Percentiles rank a stretch among this genome's conserved stretches.
Conservation (phyloP, 148 eudicot genomes). For the Selenicereus undatus region DNA sequence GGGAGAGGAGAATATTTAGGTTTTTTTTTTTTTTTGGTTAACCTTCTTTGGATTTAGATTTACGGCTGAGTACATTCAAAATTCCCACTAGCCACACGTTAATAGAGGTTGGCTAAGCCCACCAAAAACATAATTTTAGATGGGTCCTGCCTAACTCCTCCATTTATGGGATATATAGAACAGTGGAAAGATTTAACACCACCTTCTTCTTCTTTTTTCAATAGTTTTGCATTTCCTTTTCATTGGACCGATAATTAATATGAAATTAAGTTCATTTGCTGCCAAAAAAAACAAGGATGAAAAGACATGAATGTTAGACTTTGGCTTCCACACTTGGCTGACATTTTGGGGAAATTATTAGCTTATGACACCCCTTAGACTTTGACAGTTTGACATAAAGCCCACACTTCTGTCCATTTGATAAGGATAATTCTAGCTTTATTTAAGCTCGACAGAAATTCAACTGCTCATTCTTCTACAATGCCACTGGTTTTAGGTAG, state of each 20-base stretch:
- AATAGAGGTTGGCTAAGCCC: background rate
- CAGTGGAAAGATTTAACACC: background rate
- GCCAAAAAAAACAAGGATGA: background rate
- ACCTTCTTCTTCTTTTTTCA: too few species aligned
- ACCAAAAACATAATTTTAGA: background rate
- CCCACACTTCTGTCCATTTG: background rate
- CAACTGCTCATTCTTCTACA: background rate
- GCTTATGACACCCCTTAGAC: background rate
- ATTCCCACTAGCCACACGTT: background rate
- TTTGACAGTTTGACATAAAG: background rate
- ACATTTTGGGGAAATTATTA: background rate
- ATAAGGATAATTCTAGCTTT: background rate
- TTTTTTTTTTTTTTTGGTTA: too few species aligned
- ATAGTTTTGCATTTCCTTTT: background rate
- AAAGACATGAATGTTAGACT: background rate
- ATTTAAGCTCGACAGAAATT: background rate
- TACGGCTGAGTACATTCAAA: too few species aligned
- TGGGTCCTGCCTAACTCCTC: background rate
- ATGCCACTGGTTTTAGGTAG: background rate
- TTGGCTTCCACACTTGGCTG: background rate
- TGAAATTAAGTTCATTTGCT: too few species aligned
- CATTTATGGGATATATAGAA: background rate
- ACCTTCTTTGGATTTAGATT: too few species aligned
- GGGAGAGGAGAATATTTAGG: too few species aligned
- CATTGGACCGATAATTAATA: background rate